Percentiles rank a stretch among this genome's conserved stretches.
Conservation (phyloP, 2,329 filamentous ascomycete genomes). For the Proliferodiscus dingleyae region DNA sequence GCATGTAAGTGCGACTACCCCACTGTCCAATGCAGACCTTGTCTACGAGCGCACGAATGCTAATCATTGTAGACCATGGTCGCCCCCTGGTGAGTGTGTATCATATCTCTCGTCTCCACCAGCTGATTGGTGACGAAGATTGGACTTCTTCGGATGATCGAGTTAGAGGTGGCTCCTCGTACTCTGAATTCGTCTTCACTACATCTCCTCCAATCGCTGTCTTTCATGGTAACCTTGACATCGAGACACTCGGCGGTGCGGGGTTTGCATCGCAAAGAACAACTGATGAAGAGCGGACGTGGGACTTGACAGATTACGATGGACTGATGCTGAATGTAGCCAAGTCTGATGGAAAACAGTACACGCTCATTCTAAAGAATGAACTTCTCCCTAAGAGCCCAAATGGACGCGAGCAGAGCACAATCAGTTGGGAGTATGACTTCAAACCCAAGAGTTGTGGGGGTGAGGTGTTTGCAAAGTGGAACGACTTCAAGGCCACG, state of each 20-base stretch:
- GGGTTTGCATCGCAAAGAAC: slow-evolving; percentile 79
- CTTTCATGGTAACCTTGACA: slow-evolving; percentile 67
- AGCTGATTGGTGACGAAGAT: slow-evolving; percentile 30
- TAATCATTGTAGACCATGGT: slow-evolving; percentile 51
- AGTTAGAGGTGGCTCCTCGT: slow-evolving; percentile 69
- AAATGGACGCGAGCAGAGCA: slow-evolving; percentile 66
- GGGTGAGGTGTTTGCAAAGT: slow-evolving; percentile 51
- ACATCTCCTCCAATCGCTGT: slow-evolving; percentile 38
- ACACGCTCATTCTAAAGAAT: slow-evolving; percentile 74
- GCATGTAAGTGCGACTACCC: not conserved
- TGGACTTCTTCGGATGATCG: slow-evolving; percentile 72
- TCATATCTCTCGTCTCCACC: not conserved
- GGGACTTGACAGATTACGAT: slow-evolving; percentile 60
- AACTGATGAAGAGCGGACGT: slow-evolving; percentile 47
- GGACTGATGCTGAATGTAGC: slow-evolving; percentile 53
- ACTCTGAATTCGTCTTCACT: slow-evolving; percentile 43
- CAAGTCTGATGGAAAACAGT: slow-evolving; percentile 58
- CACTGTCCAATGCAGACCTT: not conserved
- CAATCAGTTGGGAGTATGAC: slow-evolving; percentile 69
- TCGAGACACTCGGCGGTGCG: slow-evolving; percentile 68
- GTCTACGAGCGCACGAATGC: not conserved
- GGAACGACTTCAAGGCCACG: slow-evolving; percentile 62
- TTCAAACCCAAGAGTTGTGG: slow-evolving; percentile 42
- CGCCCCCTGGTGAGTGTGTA: slow-evolving; percentile 27
- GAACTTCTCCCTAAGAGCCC: slow-evolving; percentile 50